Percentiles rank a stretch among this genome's conserved stretches.
Conservation (phyloP, 768 basidiomycete genomes). For the Cystofilobasidium bisporidii region DNA sequence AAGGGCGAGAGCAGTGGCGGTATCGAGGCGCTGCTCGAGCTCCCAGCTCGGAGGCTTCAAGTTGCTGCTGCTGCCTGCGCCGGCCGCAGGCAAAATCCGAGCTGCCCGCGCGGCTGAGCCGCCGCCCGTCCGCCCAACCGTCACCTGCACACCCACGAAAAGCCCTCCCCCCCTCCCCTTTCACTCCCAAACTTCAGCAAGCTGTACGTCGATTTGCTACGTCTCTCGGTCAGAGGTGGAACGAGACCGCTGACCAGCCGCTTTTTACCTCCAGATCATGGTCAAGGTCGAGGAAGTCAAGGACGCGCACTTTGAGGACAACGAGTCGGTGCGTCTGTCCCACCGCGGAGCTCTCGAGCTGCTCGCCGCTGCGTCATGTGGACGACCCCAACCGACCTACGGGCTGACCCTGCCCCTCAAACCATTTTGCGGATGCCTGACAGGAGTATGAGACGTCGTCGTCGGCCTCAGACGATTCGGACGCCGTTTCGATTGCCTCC, state of each 20-base stretch:
- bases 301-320: conserved; percentile 37
- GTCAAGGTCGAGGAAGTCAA: conserved; percentile 79
- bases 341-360: too few species aligned
- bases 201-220: not conserved
- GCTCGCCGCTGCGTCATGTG: not conserved
- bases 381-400: not conserved
- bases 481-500: conserved; percentile 68
- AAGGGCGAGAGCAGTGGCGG: too few species aligned
- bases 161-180: not conserved
- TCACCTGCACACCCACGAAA: not conserved
- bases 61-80: too few species aligned
- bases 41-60: too few species aligned
- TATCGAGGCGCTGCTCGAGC: too few species aligned
- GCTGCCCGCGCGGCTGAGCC: too few species aligned
- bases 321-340: conserved; percentile 29
- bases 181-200: not conserved
- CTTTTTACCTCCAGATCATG: conserved; percentile 45
- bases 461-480: conserved; percentile 56
- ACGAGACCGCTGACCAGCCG: not conserved
- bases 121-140: not conserved
- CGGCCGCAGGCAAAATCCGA: too few species aligned
- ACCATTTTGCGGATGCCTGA: conserved; percentile 38
- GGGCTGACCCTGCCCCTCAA: not conserved
- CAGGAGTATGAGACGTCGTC: conserved; percentile 53
- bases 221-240: not conserved